Conservation (phyloP, 805 yeast species). For the Candida ficus region DNA sequence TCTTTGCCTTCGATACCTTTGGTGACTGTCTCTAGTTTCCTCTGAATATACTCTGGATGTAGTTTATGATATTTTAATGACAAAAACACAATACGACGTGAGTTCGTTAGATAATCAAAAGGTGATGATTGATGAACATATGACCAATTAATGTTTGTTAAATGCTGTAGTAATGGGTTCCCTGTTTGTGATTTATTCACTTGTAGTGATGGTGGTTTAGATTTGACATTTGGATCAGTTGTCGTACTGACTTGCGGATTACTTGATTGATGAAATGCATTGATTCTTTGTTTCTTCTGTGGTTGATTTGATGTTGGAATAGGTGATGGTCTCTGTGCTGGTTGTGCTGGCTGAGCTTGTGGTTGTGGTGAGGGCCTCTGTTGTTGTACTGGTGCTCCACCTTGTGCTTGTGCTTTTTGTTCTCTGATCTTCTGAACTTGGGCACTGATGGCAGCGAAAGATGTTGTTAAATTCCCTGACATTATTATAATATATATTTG, state of each 20-base stretch:
- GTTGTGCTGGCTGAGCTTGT: neutral
- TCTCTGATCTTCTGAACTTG: slow-evolving; percentile 10
- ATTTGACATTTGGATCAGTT: slow-evolving; percentile 6
- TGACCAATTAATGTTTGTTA: slow-evolving; percentile 53
- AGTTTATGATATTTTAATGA: slow-evolving; percentile 70
- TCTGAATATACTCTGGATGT: slow-evolving; percentile 63
- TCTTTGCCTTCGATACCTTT: slow-evolving; percentile 21
- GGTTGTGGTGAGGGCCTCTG: neutral
- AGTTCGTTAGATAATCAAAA: slow-evolving; percentile 65
- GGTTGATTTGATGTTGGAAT: slow-evolving; percentile 2
- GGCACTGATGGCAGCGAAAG: slow-evolving; percentile 4
- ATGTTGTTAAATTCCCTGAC: slow-evolving; percentile 5
- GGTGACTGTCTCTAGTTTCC: slow-evolving; percentile 2
- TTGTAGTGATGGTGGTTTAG: slow-evolving; percentile 34
- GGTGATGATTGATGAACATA: slow-evolving; percentile 39
- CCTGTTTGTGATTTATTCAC: slow-evolving; percentile 68
- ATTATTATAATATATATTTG: too few relatives aligned
- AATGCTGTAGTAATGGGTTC: slow-evolving; percentile 56
- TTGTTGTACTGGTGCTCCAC: neutral
- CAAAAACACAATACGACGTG: slow-evolving; percentile 50
- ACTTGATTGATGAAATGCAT: slow-evolving; percentile 19
- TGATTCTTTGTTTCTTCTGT: slow-evolving; percentile 16
- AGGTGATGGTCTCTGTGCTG: slow-evolving; percentile 1
- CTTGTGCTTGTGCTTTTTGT: slow-evolving; percentile 9
- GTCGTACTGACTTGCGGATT: slow-evolving; percentile 8